A percentile compares a stretch with the other conserved stretches of the same genome.
These are phyloP conservation scores for Rauvolfia tetraphylla DNA, from an alignment of 257 asterid genomes.

Conservation along the genomic window DNA sequence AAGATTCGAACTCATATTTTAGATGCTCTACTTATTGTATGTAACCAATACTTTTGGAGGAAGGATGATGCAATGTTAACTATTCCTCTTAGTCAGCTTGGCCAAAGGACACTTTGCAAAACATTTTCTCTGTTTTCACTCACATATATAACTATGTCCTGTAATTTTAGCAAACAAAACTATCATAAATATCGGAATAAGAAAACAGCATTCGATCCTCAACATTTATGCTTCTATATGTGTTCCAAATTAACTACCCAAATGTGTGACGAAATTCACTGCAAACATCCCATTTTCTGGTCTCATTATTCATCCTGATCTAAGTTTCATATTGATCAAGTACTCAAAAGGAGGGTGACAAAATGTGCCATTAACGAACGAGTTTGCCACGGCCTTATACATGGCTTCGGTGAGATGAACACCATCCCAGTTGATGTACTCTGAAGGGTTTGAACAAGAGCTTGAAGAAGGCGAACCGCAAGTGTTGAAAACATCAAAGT, in stretches of 20 bases:
- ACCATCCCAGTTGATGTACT: constrained; percentile 87
- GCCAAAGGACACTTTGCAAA: no score
- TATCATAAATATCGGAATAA: neutral
- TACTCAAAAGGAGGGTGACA: constrained; percentile 48
- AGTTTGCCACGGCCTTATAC: constrained; percentile 53
- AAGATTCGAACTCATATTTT: no score
- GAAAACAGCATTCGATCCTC: neutral
- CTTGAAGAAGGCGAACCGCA: constrained; percentile 66
- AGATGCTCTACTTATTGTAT: no score
- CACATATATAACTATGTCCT: no score
- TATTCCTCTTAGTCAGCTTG: no score
- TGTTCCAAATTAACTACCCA: no score
- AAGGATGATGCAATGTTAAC: no score
- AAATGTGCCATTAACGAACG: constrained; percentile 43
- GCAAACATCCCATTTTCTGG: neutral
- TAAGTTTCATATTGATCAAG: constrained; percentile 38
- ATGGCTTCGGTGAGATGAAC: constrained; percentile 89
- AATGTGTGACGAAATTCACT: neutral
- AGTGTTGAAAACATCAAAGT: constrained; percentile 42
- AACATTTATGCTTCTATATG: neutral
- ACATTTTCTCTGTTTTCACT: no score
- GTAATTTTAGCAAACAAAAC: no score
- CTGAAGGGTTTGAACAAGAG: constrained; percentile 50
- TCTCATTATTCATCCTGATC: constrained; percentile 17
- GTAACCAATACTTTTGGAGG: no score